A percentile compares a stretch with the other conserved stretches of the same genome.
These are phyloP conservation scores for Aspergillus quadrilineatus DNA, from an alignment of 2,329 filamentous ascomycete species.

Conservation along the genomic window DNA sequence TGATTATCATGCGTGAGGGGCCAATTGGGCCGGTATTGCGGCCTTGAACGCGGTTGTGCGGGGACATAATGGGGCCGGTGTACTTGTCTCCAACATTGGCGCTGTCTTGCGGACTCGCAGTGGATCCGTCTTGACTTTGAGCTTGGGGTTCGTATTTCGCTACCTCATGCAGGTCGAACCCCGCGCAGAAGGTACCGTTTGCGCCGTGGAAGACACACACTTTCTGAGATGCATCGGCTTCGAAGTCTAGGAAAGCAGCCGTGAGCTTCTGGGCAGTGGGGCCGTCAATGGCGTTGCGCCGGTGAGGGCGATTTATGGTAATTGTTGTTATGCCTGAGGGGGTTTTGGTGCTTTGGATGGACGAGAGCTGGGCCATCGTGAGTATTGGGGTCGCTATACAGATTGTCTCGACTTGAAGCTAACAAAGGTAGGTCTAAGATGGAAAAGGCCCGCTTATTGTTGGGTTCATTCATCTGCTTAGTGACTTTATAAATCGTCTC, in stretches of 20 bases:
- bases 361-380: background rate
- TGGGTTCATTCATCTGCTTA: background rate
- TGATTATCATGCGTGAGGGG: conserved; percentile 31
- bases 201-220: conserved; percentile 53
- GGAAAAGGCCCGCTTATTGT: background rate
- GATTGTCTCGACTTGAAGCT: background rate
- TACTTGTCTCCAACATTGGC: background rate
- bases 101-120: background rate
- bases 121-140: background rate
- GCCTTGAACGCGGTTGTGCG: conserved; percentile 33
- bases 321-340: conserved; percentile 54
- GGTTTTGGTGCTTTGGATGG: conserved; percentile 9
- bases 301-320: conserved; percentile 52
- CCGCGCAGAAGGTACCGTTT: conserved; percentile 53
- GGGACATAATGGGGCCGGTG: background rate
- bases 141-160: conserved; percentile 19
- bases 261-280: conserved; percentile 51
- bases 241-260: conserved; percentile 50
- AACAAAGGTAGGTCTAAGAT: background rate
- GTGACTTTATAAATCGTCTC: background rate
- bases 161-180: conserved; percentile 53
- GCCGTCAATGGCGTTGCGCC: conserved; percentile 55
- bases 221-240: conserved; percentile 52
- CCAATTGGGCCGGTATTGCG: conserved; percentile 49
- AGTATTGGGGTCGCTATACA: too few relatives aligned